phyloP scores from a whole-genome alignment of 2,329 filamentous ascomycete species.

The Aspergillus sojae region DNA sequence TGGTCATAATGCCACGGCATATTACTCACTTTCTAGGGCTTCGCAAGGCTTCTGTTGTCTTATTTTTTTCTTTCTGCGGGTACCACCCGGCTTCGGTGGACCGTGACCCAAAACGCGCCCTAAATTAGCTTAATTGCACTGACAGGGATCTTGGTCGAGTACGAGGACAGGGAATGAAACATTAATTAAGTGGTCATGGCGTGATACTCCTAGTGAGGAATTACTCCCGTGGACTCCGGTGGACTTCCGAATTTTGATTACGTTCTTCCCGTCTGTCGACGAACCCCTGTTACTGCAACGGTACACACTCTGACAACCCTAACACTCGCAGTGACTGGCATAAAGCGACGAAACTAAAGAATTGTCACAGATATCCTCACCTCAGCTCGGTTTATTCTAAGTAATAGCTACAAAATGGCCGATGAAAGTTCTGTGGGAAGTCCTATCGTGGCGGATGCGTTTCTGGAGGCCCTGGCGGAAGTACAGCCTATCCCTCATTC shows the following conservation, averaged over 20 bases:
- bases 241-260: background rate
- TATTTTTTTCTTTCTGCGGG: background rate
- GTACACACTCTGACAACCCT: background rate
- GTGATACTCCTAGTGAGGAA: background rate
- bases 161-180: background rate
- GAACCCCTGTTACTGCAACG: background rate
- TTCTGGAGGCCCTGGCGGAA: background rate
- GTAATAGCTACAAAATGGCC: background rate
- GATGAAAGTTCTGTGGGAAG: background rate
- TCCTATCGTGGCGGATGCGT: background rate
- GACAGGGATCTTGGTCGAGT: background rate
- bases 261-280: background rate
- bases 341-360: background rate
- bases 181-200: background rate
- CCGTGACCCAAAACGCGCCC: background rate
- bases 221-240: background rate
- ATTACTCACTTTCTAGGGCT: background rate
- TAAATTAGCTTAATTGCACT: background rate
- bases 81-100: background rate
- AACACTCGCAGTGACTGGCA: background rate
- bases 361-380: background rate
- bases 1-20: background rate
- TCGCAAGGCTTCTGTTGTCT: background rate
- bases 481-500: background rate
- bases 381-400: background rate